Evolutionary conservation across 2,329 filamentous ascomycete species (phyloP), one percentile per base, ranked within the genome.

Genomic region (Podosphaera aphanis): DNA sequence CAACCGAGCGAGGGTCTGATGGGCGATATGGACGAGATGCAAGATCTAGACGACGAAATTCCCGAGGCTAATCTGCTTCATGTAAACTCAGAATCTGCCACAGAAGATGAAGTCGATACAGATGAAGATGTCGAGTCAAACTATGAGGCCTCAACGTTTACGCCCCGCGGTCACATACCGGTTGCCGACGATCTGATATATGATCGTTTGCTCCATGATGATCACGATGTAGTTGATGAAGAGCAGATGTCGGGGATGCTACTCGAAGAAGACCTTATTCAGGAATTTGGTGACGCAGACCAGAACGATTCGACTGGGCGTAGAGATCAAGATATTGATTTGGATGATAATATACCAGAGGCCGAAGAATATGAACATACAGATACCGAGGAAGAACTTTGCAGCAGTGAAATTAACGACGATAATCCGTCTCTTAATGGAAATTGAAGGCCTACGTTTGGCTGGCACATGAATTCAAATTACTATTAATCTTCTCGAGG

Each of bases 281-380:
- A 61, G 35, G 57, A 59, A 8, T 49, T 50, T 19, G 51, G 3
- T 7, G 39, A 29, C 15, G 15, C 39, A 16, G 39, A 52, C 21
- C 49, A 62, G 29, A 60, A 57, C 6, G 50, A 59, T 6, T 53
- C 53, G 6, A 59, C 58, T 42, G 59, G 58, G 25, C 60, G 59
- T 50, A 64, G 73, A 63, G 68, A 68, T 55, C 77, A 79, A 71
- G 75, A 71, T 44, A 74, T 69, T n/a, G 70, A 84, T 56, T 65
- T 83, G 36, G 79, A 84, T 57, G 77, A 74, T 43, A 77, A 79
- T 48, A 71, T 83, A 31, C 77, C 78, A 18, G 76, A 80, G 49
- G 74, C 68, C 8, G 59, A 63, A 21, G 71, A 73, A 53, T 84
- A 83, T 63, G 79, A 85, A 63, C 79, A 84, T 57, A 84, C 80